phyloP scores from a whole-genome alignment of 2,329 filamentous ascomycete species.

The Scedosporium boydii region DNA sequence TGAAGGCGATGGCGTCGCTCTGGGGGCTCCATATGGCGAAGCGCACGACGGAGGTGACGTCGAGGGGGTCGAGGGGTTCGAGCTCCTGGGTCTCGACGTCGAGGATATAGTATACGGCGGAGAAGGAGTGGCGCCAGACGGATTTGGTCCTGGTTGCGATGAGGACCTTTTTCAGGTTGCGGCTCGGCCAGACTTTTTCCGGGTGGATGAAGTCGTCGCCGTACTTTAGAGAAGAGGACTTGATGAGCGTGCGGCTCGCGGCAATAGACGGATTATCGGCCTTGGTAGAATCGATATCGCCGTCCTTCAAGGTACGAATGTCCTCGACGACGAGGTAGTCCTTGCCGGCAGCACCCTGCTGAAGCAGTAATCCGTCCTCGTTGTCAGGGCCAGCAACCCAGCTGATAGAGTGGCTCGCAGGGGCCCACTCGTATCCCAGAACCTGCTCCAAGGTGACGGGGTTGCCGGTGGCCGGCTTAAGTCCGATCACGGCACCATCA shows the following conservation, averaged over 20 bases:
- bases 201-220: conserved; percentile 47
- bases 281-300: conserved; percentile 13
- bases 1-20: conserved; percentile 83
- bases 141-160: conserved; percentile 62
- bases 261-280: conserved; percentile 16
- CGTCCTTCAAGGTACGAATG: conserved; percentile 44
- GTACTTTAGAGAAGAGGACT: conserved; percentile 52
- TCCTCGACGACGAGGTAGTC: conserved; percentile 82
- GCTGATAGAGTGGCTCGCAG: conserved; percentile 55
- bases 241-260: conserved; percentile 65
- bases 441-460: conserved; percentile 66
- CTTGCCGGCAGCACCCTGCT: conserved; percentile 53
- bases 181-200: conserved; percentile 61
- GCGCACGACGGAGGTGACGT: conserved; percentile 60
- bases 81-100: conserved; percentile 73
- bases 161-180: conserved; percentile 77
- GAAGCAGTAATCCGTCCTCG: conserved; percentile 77
- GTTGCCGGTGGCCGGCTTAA: conserved; percentile 43
- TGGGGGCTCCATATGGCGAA: conserved; percentile 83
- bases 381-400: conserved; percentile 69
- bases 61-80: conserved; percentile 65
- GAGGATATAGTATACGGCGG: conserved; percentile 81
- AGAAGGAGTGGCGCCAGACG: conserved; percentile 87
- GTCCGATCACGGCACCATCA: conserved; percentile 49
- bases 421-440: conserved; percentile 53